These are phyloP conservation scores for Camelina hispida DNA, from an alignment of 345 rosid species.

Conservation along the genomic window DNA sequence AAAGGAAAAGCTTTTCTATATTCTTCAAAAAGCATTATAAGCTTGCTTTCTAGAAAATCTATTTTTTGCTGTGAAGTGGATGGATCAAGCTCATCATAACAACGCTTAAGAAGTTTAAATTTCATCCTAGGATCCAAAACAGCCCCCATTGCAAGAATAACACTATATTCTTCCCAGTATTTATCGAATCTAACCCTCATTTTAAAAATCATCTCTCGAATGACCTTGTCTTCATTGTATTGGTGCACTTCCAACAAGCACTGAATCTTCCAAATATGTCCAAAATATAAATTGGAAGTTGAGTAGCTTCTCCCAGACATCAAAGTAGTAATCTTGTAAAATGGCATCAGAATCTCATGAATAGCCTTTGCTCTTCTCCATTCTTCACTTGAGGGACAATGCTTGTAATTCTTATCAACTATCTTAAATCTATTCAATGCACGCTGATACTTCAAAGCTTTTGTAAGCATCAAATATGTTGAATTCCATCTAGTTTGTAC, in stretches of 20 bases:
- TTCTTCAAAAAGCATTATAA: too few relatives aligned
- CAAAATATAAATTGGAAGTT: too few relatives aligned
- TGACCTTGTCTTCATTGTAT: neutral
- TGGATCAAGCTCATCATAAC: slow-evolving; percentile 7
- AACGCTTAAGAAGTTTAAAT: neutral
- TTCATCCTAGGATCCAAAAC: slow-evolving; percentile 9
- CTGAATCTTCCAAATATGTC: neutral
- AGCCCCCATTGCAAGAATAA: slow-evolving; percentile 12
- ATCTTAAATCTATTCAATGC: too few relatives aligned
- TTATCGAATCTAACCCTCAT: neutral
- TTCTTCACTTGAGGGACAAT: neutral
- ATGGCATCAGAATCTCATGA: neutral
- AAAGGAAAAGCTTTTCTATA: too few relatives aligned
- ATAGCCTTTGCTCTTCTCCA: neutral
- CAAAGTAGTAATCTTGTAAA: neutral
- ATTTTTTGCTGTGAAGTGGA: too few relatives aligned
- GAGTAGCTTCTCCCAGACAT: neutral
- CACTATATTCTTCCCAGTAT: neutral
- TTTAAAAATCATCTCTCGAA: neutral
- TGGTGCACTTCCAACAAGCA: neutral
- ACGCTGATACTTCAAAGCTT: neutral
- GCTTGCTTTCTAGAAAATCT: too few relatives aligned
- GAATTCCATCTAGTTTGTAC: neutral
- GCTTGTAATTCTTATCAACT: neutral
- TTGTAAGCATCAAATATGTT: neutral